Base-by-base conservation (phyloP, 2,329 filamentous ascomycete species). In the Annulohypoxylon truncatum region DNA sequence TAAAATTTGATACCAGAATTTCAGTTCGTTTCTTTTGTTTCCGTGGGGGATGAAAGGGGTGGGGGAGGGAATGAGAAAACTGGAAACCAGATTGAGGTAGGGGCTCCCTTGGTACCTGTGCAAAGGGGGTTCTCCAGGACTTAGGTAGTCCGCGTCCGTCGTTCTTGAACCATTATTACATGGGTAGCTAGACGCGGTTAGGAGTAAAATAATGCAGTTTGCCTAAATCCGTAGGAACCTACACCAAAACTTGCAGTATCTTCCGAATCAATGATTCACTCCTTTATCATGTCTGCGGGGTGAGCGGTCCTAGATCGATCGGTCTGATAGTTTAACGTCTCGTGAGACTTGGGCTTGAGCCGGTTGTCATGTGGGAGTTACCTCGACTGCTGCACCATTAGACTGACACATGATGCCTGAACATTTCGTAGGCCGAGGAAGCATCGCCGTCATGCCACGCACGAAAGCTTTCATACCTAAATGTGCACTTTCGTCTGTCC, bases 1-100 rank as follows among this genome's bases (percentile, higher is more conserved):
- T 31, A 55, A 59, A 61, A 58, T 46, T 47, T 10, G 59, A 69
- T 64, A 69, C 63, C 59, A 59, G 56, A 33, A 51, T 29, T 51
- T 51, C 15, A 24, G 18, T 62, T 55, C 18, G 35, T 29, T 38
- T 62, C 18, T 2, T 65, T 64, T 64, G 28, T 26, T 55, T 44
- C 4, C 3, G 10, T 10, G 18, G 38, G 18, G 38, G 13, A 18
- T 9, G 15, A 10, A 22, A 22, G 38, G 38, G 18, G 38, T 18
- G 35, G 35, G 35, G 35, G 12, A 18, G n/a, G 38, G 38, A 18
- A 38, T 15, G n/a, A 18, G 35, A 15, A 38, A 4, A 12, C 15
- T 13, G 35, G n/a, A 38, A 15, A 38, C n/a, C 13, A 38, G n/a
- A 38, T 38, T 38, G 35, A 38, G 35, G 35, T 18, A 38, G 35